Evolutionary conservation across 176 grass and related monocot genomes (phyloP).

Genomic region (Oryza punctata): DNA sequence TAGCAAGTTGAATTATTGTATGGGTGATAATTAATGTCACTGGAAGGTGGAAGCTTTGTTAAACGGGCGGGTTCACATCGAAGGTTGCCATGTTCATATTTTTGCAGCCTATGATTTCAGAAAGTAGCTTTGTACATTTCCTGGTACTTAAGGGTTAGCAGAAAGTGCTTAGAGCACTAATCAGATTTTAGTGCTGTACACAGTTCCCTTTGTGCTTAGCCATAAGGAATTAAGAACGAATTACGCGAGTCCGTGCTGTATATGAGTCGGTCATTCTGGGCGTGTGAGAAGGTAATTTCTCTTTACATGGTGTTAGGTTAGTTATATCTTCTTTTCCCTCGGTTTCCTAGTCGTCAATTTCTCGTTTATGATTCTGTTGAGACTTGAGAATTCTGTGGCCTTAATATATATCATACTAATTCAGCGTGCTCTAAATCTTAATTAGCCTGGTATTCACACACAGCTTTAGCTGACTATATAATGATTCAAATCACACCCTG

Average conservation of each 20-base stretch:
- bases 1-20: neutral
- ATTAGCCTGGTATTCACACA: too few relatives aligned
- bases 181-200: neutral
- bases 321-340: neutral
- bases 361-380: too few relatives aligned
- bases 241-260: neutral
- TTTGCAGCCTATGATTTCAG: neutral
- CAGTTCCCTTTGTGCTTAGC: neutral
- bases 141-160: neutral
- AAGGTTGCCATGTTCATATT: neutral
- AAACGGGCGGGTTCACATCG: neutral
- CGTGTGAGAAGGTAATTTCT: neutral
- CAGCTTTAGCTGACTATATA: too few relatives aligned
- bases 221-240: neutral
- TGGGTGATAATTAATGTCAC: neutral
- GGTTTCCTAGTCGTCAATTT: neutral
- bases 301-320: neutral
- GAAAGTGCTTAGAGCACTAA: neutral
- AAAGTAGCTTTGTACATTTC: neutral
- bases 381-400: too few relatives aligned
- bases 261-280: neutral
- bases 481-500: too few relatives aligned
- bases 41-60: neutral
- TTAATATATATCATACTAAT: too few relatives aligned
- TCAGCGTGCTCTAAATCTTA: too few relatives aligned